Evolutionary conservation across 2,329 filamentous ascomycete genomes (phyloP), one percentile per base, ranked within the genome.

Genomic region (Penicillium hordei): DNA sequence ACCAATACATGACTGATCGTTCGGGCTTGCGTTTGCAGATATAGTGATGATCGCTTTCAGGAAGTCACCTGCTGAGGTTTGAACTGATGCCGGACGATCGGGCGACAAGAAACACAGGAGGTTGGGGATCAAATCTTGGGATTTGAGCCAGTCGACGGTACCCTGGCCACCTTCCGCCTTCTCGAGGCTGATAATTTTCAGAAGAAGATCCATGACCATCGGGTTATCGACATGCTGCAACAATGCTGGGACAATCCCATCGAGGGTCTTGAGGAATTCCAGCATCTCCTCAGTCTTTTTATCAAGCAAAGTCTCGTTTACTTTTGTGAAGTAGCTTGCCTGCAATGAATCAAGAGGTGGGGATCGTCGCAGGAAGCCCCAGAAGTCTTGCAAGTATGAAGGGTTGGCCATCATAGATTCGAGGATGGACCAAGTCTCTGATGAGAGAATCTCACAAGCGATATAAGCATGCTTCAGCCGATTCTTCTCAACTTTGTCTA

Each of bases 281-380:
- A 97, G 82, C 93, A 97, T 99, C 63, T 97, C 93, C 70, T 95
- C 91, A 6, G 95, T 97, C 83, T 97, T 97, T 78, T 94, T 95
- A 74, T 97, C 94, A 55, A 99, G 89, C 21, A 99, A 79, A n/a
- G 91, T 90, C 78, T 99, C 94, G 75, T 97, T 97, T 71, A 99
- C 93, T 73, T 97, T 99, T 55, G 93, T 97, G 73, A 99, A 99
- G 74, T 99, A 99, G 70, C 93, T 93, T 19, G 94, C 93, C 76
- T 97, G 93, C 6, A 97, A 83, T 38, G 93, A 90, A 73, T 97
- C 93, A 55, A 99, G 83, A 3, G 93, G 91, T 12, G 91, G 84
- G n/a, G 90, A 85, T 55, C 88, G 85, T 72, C 89, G 89, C 67
- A 99, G 78, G 74, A 97, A 99, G 48, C 86, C 81, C 94, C 94